Base-by-base conservation (phyloP, 768 basidiomycete genomes). In the Termitomyces sp. region DNA sequence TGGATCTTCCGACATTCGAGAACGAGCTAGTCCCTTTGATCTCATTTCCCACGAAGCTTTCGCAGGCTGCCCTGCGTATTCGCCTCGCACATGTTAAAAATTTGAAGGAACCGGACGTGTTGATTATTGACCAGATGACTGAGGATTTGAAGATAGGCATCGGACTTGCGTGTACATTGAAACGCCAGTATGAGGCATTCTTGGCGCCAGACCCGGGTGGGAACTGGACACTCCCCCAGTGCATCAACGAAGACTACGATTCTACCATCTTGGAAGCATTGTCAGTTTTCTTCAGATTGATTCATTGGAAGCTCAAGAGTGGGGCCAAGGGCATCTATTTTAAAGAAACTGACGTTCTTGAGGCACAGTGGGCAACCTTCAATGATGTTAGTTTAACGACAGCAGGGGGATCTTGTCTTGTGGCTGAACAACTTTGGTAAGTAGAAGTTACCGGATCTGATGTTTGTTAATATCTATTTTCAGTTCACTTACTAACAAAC, bases 261-360 rank as follows among this genome's bases (percentile, higher is more conserved):
- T 73, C 80, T 20, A 93, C 93, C 2, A 87, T 99, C 57, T 77
- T 96, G 58, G 89, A 95, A 61, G 91, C 92, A 2, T 75, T 98
- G 61, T 81, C 85, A 7, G 86, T 87, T 68, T 95, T 98, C 74
- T 99, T 99, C 81, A 89, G 84, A 68, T 79, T 99, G 37, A 87
- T 98, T 22, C 93, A 96, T 64, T 94, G 90, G 91, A 96, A 98
- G 71, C 80, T 99, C 54, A 96, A 96, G 78, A 90, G 91, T 63
- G 93, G 90, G 20, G 82, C 87, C 59, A 94, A 93, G 70, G 91
- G 89, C 20, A 93, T 95, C 50, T 91, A 96, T 72, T 95, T 98
- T 79, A 94, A 95, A 69, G 97, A 99, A 77, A 97, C 95, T 0
- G 96, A 98, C 70, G 86, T 98, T n/a, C 80, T 99, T 39, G 96